Evolutionary conservation across 345 rosid species (phyloP), one percentile per base, ranked within the genome.

Genomic region (Gossypium australe): DNA sequence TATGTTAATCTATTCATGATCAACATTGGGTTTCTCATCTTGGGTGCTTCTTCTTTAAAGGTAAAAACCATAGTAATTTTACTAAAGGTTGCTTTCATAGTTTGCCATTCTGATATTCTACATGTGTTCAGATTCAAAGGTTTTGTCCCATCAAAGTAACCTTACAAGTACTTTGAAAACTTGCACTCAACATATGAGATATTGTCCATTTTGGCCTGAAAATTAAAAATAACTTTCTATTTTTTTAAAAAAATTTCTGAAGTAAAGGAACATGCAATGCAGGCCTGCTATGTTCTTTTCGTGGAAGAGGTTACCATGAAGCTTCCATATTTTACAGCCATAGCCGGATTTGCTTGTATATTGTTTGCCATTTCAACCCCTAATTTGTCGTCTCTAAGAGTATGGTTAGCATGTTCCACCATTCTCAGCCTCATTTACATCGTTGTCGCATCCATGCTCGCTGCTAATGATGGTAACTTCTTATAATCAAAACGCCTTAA

Each of bases 331-430:
- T 89, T 67, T 48, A 87, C 86, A 61, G 85, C 82, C 47, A 84
- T 87, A 14, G 80, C 87, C 17, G 93, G 93, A 66, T 14, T 84
- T 18, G 85, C 78, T 2, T 89, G 89, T 76, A 80, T 74, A 29
- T 18, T 87, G 72, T 95, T 95, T 75, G 99, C 98, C 16, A 85
- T 94, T 18, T 85, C 89, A 62, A 88, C 85, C 73, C 98, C 99
- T 67, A 90, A 91, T 84, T 78, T 93, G 75, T 95, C 98, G 2
- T 91, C 97, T 73, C 85, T 95, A 48, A 83, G 97, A 73, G 18
- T 86, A 58, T 95, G 98, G 98, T 82, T 95, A 16, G 98, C 86
- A 45, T 81, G 93, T 76, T 95, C 99, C 3, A 86, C 98, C 14
- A 41, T 92, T 70, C 85, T 93, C 63, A 86, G 88, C 44, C 79